These are phyloP conservation scores for Malus sieversii DNA, from an alignment of 306 rosid species.

Conservation along the genomic window DNA sequence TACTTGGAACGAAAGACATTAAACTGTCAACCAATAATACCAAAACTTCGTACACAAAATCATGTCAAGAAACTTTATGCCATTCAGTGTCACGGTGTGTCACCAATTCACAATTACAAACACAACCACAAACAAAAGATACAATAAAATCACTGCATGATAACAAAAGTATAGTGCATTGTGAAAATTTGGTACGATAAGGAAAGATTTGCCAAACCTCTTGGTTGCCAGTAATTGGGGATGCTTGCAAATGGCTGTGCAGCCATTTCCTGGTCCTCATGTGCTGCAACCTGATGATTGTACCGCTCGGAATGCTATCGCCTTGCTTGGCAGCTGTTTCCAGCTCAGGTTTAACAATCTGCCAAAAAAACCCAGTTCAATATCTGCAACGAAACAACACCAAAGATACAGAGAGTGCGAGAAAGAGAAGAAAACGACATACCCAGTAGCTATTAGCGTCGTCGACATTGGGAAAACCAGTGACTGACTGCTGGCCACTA, in stretches of 20 bases:
- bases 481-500: constrained; percentile 98
- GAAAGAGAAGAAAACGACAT: neutral
- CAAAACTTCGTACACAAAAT: neutral
- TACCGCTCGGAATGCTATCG: constrained; percentile 63
- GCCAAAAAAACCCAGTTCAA: constrained; percentile 15
- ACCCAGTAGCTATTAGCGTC: constrained; percentile 99
- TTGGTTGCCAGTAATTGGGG: constrained; percentile 88
- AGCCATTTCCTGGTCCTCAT: constrained; percentile 98
- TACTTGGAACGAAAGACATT: too few species aligned
- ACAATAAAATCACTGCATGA: neutral
- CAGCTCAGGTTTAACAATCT: constrained; percentile 72
- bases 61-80: neutral
- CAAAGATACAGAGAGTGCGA: neutral
- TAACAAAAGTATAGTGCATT: neutral
- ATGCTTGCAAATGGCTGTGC: constrained; percentile 93
- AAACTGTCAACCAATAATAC: too few species aligned
- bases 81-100: neutral
- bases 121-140: neutral
- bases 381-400: neutral
- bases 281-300: constrained; percentile 85
- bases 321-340: constrained; percentile 87
- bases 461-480: constrained; percentile 79
- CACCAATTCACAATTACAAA: neutral
- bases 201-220: constrained; percentile 39
- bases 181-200: neutral